Conservation (phyloP, 371 early-diverging fungal genomes). For the Haplosporangium sp. region DNA sequence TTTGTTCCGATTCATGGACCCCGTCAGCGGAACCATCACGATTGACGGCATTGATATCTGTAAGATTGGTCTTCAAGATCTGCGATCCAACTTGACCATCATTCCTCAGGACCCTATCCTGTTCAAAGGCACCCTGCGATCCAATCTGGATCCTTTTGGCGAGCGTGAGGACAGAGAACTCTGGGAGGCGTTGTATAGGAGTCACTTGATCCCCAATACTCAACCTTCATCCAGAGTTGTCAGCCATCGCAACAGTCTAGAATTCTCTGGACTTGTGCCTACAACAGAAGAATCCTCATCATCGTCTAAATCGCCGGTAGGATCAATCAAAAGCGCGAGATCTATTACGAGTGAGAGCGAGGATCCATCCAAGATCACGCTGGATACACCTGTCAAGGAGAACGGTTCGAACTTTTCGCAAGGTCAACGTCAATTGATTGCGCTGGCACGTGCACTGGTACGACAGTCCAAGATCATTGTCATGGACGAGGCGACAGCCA, state of each 20-base stretch:
- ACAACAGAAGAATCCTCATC: conserved; percentile 1
- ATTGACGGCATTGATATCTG: conserved; percentile 78
- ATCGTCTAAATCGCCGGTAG: conserved; percentile 13
- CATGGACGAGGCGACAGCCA: conserved; percentile 89
- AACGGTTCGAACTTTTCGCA: conserved; percentile 80
- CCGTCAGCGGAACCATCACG: conserved; percentile 66
- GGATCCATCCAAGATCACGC: conserved; percentile 44
- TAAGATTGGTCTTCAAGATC: conserved; percentile 69
- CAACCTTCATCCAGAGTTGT: conserved; percentile 14
- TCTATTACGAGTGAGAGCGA: conserved; percentile 22
- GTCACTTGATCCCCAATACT: conserved; percentile 56
- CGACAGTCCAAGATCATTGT: conserved; percentile 73
- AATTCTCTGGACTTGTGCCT: background rate
- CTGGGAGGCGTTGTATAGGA: conserved; percentile 72
- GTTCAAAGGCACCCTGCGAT: conserved; percentile 74
- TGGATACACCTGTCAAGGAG: conserved; percentile 70
- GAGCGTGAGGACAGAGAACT: conserved; percentile 69
- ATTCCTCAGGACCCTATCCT: conserved; percentile 82
- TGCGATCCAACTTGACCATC: conserved; percentile 74
- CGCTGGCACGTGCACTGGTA: conserved; percentile 83
- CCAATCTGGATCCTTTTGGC: conserved; percentile 75
- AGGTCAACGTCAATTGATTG: conserved; percentile 87
- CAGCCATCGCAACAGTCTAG: conserved; percentile 34
- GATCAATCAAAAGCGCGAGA: conserved; percentile 18
- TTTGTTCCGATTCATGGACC: conserved; percentile 78